Evolutionary conservation across 176 grass and related monocot species (phyloP).

Genomic region (Guadua angustifolia): DNA sequence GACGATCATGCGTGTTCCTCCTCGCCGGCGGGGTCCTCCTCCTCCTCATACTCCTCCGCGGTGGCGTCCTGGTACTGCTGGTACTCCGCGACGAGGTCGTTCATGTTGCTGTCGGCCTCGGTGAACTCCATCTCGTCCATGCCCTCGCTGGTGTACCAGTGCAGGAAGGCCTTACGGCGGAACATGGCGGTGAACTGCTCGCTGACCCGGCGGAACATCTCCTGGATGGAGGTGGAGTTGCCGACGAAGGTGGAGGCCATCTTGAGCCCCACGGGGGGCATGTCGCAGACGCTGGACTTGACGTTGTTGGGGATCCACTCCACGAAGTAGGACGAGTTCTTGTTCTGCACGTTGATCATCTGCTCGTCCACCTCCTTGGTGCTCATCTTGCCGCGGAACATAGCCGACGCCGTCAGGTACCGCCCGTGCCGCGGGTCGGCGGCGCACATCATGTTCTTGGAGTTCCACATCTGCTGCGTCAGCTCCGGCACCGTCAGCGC

Average conservation of each 20-base stretch:
- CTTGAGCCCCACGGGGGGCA: slow-evolving; percentile 55
- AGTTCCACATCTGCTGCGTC: slow-evolving; percentile 97
- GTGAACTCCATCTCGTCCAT: slow-evolving; percentile 99
- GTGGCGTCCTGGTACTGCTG: slow-evolving; percentile 99
- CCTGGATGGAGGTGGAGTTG: slow-evolving; percentile 90
- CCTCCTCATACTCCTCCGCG: slow-evolving; percentile 56
- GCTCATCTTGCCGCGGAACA: slow-evolving; percentile 81
- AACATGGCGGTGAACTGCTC: slow-evolving; percentile 96
- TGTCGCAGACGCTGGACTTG: slow-evolving; percentile 83
- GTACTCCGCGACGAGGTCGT: slow-evolving; percentile 92
- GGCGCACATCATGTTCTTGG: slow-evolving; percentile 98
- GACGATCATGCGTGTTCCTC: slow-evolving; percentile 48
- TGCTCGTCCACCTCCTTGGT: slow-evolving; percentile 82
- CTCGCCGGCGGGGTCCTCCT: slow-evolving; percentile 43
- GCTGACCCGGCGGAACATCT: slow-evolving; percentile 87
- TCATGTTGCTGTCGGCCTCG: slow-evolving; percentile 99
- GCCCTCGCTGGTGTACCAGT: slow-evolving; percentile 82
- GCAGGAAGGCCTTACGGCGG: slow-evolving; percentile 85
- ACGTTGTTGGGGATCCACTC: slow-evolving; percentile 88
- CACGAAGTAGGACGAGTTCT: slow-evolving; percentile 76
- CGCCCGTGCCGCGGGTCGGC: slow-evolving; percentile 85
- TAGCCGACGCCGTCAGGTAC: slow-evolving; percentile 75
- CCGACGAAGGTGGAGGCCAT: slow-evolving; percentile 83
- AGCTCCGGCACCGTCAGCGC: slow-evolving; percentile 82
- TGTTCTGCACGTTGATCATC: slow-evolving; percentile 86